Evolutionary conservation across 2,329 filamentous ascomycete genomes (phyloP).

Genomic region (Hypoxylon sp.): DNA sequence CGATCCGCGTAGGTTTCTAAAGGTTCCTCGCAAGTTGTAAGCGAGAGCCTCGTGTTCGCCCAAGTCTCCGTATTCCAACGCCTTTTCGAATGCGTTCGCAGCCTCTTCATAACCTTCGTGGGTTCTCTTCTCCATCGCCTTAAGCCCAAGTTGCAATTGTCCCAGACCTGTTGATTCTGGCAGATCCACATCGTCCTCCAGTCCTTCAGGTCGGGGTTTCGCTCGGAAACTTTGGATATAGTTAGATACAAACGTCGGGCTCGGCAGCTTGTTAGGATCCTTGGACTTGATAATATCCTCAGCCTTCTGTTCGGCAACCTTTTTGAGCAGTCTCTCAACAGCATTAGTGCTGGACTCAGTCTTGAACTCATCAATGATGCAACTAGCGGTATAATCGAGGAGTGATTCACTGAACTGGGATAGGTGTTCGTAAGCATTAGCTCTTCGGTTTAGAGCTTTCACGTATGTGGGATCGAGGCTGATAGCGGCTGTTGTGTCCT

Average conservation of each 20-base stretch:
- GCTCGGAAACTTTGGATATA: conserved; percentile 98
- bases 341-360: conserved; percentile 90
- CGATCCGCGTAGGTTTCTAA: conserved; percentile 92
- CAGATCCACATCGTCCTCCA: conserved; percentile 86
- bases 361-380: conserved; percentile 98
- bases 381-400: conserved; percentile 97
- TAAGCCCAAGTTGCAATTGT: conserved; percentile 86
- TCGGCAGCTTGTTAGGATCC: conserved; percentile 89
- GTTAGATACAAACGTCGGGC: conserved; percentile 97
- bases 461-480: conserved; percentile 95
- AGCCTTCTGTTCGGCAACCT: conserved; percentile 94
- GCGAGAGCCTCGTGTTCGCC: conserved; percentile 89
- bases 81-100: conserved; percentile 86
- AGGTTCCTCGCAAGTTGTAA: conserved; percentile 97
- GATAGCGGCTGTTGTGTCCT: conserved; percentile 95
- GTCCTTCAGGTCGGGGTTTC: conserved; percentile 81
- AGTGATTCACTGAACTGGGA: conserved; percentile 93
- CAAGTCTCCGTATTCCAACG: conserved; percentile 84
- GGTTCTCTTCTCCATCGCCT: conserved; percentile 87
- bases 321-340: conserved; percentile 94
- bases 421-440: conserved; percentile 95
- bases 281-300: conserved; percentile 87
- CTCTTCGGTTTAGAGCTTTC: conserved; percentile 96
- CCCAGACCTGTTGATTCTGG: conserved; percentile 84
- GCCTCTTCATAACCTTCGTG: conserved; percentile 93